Conservation (phyloP, 1,284 basidiomycete genomes). For the Trichosporon sp. region DNA sequence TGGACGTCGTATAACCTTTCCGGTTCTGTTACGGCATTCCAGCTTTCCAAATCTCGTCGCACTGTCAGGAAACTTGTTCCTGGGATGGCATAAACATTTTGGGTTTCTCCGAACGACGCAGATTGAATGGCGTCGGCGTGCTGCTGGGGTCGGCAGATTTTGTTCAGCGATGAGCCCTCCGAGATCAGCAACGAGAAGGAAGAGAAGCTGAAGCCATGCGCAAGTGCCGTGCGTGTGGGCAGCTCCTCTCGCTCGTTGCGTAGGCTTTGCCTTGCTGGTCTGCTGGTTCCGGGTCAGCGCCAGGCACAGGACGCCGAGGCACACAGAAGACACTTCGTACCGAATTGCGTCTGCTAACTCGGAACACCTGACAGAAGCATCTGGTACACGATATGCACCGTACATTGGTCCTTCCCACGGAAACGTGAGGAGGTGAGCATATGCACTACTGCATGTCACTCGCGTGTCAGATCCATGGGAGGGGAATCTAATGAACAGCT, state of each 20-base stretch:
- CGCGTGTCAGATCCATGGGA: background rate
- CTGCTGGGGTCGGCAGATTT: background rate
- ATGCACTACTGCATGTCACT: background rate
- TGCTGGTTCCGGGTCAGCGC: too few relatives aligned
- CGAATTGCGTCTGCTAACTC: background rate
- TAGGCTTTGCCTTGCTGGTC: too few relatives aligned
- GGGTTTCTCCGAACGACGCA: background rate
- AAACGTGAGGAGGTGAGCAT: background rate
- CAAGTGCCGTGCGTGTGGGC: too few relatives aligned
- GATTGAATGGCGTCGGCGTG: background rate
- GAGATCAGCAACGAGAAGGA: background rate
- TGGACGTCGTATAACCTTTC: background rate
- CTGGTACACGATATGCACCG: background rate
- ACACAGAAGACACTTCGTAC: too few relatives aligned
- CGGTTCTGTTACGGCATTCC: background rate
- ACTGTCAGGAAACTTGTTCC: background rate
- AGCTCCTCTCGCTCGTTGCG: too few relatives aligned
- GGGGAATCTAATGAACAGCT: background rate
- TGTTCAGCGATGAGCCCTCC: background rate
- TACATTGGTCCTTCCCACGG: background rate
- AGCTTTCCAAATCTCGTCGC: background rate
- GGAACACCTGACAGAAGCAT: background rate
- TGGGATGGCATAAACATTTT: background rate
- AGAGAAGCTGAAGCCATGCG: too few relatives aligned
- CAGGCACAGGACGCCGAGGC: too few relatives aligned